Evolutionary conservation across 345 rosid genomes (phyloP), one percentile per base, ranked within the genome.

Genomic region (Mallotus nudiflorus): DNA sequence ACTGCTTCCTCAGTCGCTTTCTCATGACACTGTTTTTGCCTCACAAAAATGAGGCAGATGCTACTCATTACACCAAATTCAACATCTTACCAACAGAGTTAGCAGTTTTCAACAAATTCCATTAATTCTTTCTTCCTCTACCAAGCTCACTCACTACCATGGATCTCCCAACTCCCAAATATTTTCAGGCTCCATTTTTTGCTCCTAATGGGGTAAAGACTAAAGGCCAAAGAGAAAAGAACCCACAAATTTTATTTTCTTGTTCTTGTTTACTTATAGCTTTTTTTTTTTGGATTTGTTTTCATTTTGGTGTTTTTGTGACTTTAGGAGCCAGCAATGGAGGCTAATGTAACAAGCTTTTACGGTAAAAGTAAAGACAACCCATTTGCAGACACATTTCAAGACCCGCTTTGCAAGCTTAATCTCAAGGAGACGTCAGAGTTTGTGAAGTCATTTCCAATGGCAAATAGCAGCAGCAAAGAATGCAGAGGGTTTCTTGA

Each of bases 361-460:
- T 75, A 72, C 66, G 81, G 83, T 33, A 77, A 71, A 75, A 76
- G 67, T 40, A 77, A 72, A n/a, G 76, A 65, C 53, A 82, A 85
- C 78, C 93, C 91, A 33, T 86, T 92, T 81, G 82, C 69, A 60
- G 89, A 87, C 25, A 5, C 79, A 7, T 78, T 79, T 59, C 62
- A 78, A 19, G 91, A 89, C 80, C 89, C 96, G 51, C 87, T 80
- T 61, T 88, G 89, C 84, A 84, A 80, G 83, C 88, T 87, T 60
- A 88, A 84, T 74, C 89, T 87, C 69, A 86, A 84, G 66, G 95
- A 94, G 76, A 87, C 89, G 19, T 58, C 88, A 48, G 96, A 93
- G 70, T 91, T 88, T 84, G 89, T 89, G 39, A 83, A 74, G 79
- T 78, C 94, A 50, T 73, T 84, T 14, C 97, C 94, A 46, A 56